phyloP scores from a whole-genome alignment of 306 rosid genomes.

The Rosa multiflora region DNA sequence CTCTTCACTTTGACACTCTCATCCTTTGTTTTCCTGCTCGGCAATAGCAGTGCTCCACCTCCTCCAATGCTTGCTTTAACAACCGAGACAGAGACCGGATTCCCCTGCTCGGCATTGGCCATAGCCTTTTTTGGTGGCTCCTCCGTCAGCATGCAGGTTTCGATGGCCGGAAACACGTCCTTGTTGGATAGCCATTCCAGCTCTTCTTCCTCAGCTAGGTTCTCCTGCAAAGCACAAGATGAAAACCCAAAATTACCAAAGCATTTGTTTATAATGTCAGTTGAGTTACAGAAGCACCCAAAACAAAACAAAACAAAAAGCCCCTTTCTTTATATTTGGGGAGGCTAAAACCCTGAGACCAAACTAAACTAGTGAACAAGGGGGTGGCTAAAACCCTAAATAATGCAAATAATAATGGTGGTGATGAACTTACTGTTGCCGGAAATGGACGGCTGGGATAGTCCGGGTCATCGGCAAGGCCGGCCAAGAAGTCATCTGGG shows the following conservation, averaged over 20 bases:
- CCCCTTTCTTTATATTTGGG: no score
- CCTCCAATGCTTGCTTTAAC: no score
- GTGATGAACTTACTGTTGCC: conserved; percentile 65
- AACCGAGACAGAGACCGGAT: no score
- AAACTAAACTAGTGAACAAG: neutral
- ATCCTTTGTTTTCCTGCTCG: neutral
- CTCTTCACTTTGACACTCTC: neutral
- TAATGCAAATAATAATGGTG: neutral
- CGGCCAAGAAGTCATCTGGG: conserved; percentile 50
- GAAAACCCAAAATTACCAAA: neutral
- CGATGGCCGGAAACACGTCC: conserved; percentile 68
- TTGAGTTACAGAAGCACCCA: neutral
- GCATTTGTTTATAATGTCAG: neutral
- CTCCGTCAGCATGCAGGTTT: conserved; percentile 41
- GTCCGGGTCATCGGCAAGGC: conserved; percentile 31
- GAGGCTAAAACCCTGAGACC: neutral
- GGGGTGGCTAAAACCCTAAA: neutral
- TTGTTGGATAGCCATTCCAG: conserved; percentile 70
- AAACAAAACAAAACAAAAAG: no score
- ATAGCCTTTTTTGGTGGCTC: conserved; percentile 15
- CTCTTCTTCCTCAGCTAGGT: conserved; percentile 14
- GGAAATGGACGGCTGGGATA: conserved; percentile 39
- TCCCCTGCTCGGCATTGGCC: neutral
- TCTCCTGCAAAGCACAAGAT: conserved; percentile 42
- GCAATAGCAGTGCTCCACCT: neutral